Base-by-base conservation (phyloP, 2,329 filamentous ascomycete species). In the Aaosphaeria arxii region DNA sequence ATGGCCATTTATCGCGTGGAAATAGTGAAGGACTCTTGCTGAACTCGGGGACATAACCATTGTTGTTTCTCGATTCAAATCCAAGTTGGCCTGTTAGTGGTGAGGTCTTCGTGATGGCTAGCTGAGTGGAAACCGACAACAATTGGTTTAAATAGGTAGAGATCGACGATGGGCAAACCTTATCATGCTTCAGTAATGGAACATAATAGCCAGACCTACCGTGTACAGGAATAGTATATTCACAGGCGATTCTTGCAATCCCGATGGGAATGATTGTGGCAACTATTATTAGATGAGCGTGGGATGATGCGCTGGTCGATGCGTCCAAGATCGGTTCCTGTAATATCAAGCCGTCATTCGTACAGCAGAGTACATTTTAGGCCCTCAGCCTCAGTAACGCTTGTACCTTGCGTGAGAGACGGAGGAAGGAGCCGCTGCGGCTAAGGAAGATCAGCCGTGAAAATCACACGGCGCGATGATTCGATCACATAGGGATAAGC, bases 291-390 rank as follows among this genome's bases (percentile, higher is more conserved):
- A 40, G 39, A 17, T 11, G 9, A 2, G 7, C 11, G 7, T n/a
- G 39, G 24, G 24, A 17, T 40, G 11, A 28, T 40, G 9, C 24
- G 11, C 7, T 24, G 17, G 7, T 7, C 4, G 39, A 17, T 40
- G 7, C 9, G 4, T 40, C 4, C 7, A n/a, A 9, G 11, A 13
- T 24, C 17, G 17, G 17, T 24, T 24, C 24, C 7, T 9, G 44
- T 46, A 62, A 59, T 63, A 57, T 62, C 51, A 43, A 50, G 49
- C 56, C 55, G 57, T 47, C 46, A 43, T 55, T 57, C 53, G 48
- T 50, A 44, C 40, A 45, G 50, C 32, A 32, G 40, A 24, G 45
- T 31, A 32, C 49, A 49, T 49, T 52, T 56, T 59, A 41, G 31
- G 30, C 40, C n/a, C 47, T 63, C 58, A 62, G 59, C 57, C 57